A percentile compares a stretch with the other conserved stretches of the same genome.
Conservation (phyloP, 2,329 filamentous ascomycete genomes). For the Chrysoporthe deuterocubensis region DNA sequence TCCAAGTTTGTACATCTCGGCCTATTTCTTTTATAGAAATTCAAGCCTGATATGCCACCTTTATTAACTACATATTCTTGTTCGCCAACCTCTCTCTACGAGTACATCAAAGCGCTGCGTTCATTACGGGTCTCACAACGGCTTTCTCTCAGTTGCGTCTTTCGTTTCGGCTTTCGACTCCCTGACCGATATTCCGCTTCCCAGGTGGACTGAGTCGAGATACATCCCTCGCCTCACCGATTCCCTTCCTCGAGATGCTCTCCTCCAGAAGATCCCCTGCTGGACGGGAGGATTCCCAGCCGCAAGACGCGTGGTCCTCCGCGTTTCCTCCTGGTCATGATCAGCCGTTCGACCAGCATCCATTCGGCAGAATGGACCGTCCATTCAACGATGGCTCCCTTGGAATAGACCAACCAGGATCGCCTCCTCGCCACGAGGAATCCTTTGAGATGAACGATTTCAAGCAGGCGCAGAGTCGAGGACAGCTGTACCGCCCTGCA, state of each 20-base stretch:
- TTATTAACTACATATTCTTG: background rate
- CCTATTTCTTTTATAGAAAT: background rate
- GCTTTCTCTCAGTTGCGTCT: background rate
- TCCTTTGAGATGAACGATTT: constrained; percentile 41
- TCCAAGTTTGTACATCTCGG: background rate
- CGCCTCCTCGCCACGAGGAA: constrained; percentile 35
- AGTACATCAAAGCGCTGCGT: background rate
- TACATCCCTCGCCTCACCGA: too few species aligned
- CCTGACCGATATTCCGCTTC: background rate
- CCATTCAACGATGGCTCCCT: background rate
- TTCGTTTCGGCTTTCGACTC: background rate
- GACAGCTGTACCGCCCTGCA: constrained; percentile 34
- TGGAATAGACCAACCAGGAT: background rate
- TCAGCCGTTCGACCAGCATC: constrained; percentile 4
- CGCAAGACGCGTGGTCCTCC: constrained; percentile 6
- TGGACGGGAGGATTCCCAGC: background rate
- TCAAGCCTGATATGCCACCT: background rate
- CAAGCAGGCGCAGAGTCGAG: constrained; percentile 56
- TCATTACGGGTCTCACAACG: background rate
- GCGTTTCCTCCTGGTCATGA: constrained; percentile 2
- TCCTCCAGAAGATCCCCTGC: background rate
- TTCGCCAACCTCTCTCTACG: background rate
- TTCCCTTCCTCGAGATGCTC: constrained; percentile 7
- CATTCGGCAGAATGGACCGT: constrained; percentile 11
- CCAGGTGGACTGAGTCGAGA: background rate